Base-by-base conservation (phyloP, 768 basidiomycete genomes). In the Neoboletus brunneissimus region DNA sequence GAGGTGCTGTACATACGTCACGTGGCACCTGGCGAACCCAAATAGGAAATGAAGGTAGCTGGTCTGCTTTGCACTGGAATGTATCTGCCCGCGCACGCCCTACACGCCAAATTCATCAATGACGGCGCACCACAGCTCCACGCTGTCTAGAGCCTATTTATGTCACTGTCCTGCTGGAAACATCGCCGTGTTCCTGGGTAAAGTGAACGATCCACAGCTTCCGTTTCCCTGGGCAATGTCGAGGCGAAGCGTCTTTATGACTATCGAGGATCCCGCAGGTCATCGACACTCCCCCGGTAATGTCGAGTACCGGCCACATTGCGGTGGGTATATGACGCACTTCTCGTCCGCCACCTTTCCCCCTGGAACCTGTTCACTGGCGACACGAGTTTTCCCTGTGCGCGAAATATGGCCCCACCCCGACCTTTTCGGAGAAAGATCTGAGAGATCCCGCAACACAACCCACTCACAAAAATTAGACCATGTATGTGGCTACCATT, bases 61-160 rank as follows among this genome's bases (percentile, higher is more conserved):
- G n/a, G n/a, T 50, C 43, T 35, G 46, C 25, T 29, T 37, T 53
- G 59, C 60, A 48, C 59, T 49, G 60, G n/a, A n/a, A n/a, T n/a
- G 54, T 34, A 27, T 37, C 34, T 27, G 40, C 5, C 27, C 35
- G 20, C 38, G 43, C 52, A 52, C 11, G 11, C 9, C 54, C 7
- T 48, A 46, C 62, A 63, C 48, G 52, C 48, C 32, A 18, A 47
- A 40, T 59, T 63, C 50, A 60, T 60, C 37, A 25, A 16, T 44
- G 48, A 54, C 43, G 38, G 23, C 10, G 40, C 34, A 16, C 49
- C 37, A 40, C 49, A 16, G 23, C 37, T 32, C 56, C 61, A 52
- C 55, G 46, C 27, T 25, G 45, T 43, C 27, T 54, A 25, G 52
- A 25, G 4, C 40, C n/a, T 3, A 37, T 29, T 29, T 40, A 50